Evolutionary conservation across 2,329 filamentous ascomycete species (phyloP), one percentile per base, ranked within the genome.

Genomic region (Xylaria sp.): DNA sequence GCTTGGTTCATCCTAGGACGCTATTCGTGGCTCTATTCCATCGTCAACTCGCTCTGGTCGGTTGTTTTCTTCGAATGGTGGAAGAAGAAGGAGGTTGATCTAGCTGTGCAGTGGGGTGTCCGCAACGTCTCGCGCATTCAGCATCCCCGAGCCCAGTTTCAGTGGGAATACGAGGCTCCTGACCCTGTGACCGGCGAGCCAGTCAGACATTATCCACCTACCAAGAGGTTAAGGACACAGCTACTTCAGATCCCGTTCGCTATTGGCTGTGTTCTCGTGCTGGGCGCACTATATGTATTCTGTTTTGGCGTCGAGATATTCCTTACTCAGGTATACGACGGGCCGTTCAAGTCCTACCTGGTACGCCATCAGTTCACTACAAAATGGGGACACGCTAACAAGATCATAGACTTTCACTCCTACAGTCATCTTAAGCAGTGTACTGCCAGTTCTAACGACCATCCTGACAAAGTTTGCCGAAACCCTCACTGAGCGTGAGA

Each of bases 241-340:
- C 75, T 94, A 46, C 81, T 96, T 15, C 90, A 96, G 73, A 80
- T 96, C 1, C 94, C 94, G 0, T 97, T 99, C 77, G 92, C 92
- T 0, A 75, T 96, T 4, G 82, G 87, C 11, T 94, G 92, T 33
- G 80, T 89, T 7, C 61, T 88, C 23, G 85, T 90, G 0, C 84
- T 98, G 6, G 94, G 94, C 0, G 87, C 88, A 17, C 81, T 98
- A 69, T 97, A 98, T 67, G 88, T 91, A 12, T 87, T 87, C 14
- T 95, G 92, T 73, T 98, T 98, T 76, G 91, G 89, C 7, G 92
- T 97, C 64, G 95, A 99, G 75, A 92, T 98, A 33, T 97, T 98
- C 78, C 92, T 99, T 69, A 94, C 91, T 0, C 93, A 99, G 77
- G 88, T 98, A 15, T 98, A 99, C 76, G 86, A 89, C 63, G 95